phyloP scores from a whole-genome alignment of 257 asterid genomes.

The Sherardia arvensis region DNA sequence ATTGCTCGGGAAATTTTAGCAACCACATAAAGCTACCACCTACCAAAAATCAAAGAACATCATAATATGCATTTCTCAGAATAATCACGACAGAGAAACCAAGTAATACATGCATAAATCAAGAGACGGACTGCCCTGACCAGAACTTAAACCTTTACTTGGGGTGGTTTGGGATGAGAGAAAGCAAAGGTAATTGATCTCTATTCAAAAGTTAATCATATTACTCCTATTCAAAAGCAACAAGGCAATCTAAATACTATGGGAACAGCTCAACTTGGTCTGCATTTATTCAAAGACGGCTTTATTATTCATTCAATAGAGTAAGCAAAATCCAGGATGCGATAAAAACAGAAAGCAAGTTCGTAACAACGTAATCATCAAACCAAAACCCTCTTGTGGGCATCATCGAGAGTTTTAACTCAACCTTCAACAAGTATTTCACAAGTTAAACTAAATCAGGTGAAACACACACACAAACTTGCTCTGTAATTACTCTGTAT shows the following conservation, averaged over 20 bases:
- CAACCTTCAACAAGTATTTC: background rate
- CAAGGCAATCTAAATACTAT: background rate
- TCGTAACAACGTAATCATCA: background rate
- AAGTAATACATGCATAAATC: background rate
- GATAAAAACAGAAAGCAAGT: too few relatives aligned
- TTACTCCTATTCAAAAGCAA: too few relatives aligned
- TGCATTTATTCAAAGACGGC: background rate
- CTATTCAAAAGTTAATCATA: background rate
- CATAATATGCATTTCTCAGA: background rate
- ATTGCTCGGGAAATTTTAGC: background rate
- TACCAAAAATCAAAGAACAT: too few relatives aligned
- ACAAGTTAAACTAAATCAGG: background rate
- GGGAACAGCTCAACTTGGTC: background rate
- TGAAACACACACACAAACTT: background rate
- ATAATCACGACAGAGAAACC: too few relatives aligned
- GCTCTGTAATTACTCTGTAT: background rate
- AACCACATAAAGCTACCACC: background rate
- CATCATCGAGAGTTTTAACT: background rate
- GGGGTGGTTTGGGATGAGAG: too few relatives aligned
- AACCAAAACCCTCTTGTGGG: background rate
- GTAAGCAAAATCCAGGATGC: background rate
- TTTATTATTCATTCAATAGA: too few relatives aligned
- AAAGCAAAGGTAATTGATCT: background rate
- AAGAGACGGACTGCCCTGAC: too few relatives aligned
- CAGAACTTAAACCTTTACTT: too few relatives aligned